Evolutionary conservation across 495 filamentous ascomycete genomes (phyloP).

Genomic region (Aspergillus olivimuriae): DNA sequence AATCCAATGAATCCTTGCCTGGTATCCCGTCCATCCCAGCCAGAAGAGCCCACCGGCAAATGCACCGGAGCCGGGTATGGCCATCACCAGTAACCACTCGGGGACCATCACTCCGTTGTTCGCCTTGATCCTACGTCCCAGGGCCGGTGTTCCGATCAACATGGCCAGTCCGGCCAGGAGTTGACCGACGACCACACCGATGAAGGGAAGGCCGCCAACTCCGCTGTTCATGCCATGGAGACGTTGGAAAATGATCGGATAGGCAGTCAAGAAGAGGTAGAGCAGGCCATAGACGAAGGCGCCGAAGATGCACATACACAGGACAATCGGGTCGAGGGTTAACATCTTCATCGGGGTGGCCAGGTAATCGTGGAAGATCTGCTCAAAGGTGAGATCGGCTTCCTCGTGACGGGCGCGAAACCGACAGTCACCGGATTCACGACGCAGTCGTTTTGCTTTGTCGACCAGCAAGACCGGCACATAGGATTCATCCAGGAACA

Average conservation of each 20-base stretch:
- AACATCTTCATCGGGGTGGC: conserved; percentile 48
- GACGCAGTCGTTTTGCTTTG: conserved; percentile 75
- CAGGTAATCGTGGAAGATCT: conserved; percentile 38
- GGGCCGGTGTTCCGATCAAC: neutral
- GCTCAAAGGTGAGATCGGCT: conserved; percentile 76
- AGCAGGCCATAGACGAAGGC: conserved; percentile 55
- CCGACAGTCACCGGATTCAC: conserved; percentile 83
- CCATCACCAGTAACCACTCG: conserved; percentile 51
- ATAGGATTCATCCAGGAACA: conserved; percentile 82
- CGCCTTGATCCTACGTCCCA: conserved; percentile 15
- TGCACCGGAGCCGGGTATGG: conserved; percentile 37
- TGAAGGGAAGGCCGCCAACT: conserved; percentile 50
- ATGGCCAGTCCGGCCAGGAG: conserved; percentile 43
- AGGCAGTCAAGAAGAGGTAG: conserved; percentile 55
- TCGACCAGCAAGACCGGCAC: conserved; percentile 71
- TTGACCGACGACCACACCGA: conserved; percentile 48
- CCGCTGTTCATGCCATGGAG: conserved; percentile 45
- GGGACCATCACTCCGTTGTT: conserved; percentile 44
- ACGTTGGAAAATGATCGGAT: conserved; percentile 46
- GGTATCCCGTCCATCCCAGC: conserved; percentile 52
- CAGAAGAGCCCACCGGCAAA: conserved; percentile 49
- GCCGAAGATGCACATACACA: conserved; percentile 55
- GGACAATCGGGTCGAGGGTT: conserved; percentile 71
- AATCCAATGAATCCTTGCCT: conserved; percentile 50
- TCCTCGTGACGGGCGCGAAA: conserved; percentile 94